phyloP scores from a whole-genome alignment of 1,139 yeast genomes.

The Yamadazyma diddensiae region DNA sequence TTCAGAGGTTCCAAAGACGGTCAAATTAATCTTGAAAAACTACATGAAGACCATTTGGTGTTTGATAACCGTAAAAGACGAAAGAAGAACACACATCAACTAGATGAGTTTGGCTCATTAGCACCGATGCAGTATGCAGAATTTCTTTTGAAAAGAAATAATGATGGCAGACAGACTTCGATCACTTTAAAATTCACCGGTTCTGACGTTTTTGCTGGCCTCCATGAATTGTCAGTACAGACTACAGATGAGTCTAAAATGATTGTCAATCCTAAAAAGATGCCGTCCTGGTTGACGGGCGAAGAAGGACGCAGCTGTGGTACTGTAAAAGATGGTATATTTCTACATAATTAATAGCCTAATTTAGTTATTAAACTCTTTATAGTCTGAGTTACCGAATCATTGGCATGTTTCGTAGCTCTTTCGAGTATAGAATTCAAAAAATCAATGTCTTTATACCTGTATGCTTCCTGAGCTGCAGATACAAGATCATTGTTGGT shows the following conservation, averaged over 20 bases:
- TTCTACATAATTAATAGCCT: slow-evolving; percentile 21
- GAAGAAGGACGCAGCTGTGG: slow-evolving; percentile 61
- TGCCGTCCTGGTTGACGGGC: slow-evolving; percentile 83
- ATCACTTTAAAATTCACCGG: slow-evolving; percentile 60
- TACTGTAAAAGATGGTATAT: slow-evolving; percentile 41
- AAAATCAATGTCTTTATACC: slow-evolving; percentile 47
- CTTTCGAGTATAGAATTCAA: slow-evolving; percentile 33
- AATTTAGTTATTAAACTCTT: slow-evolving; percentile 27
- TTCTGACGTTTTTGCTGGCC: slow-evolving; percentile 75
- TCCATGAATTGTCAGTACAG: slow-evolving; percentile 63
- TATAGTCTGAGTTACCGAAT: slow-evolving; percentile 20
- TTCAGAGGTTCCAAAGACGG: slow-evolving; percentile 54
- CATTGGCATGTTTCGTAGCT: slow-evolving; percentile 19
- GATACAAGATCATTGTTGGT: slow-evolving; percentile 50
- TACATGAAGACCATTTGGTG: slow-evolving; percentile 33
- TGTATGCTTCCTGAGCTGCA: slow-evolving; percentile 63
- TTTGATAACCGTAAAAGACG: slow-evolving; percentile 10
- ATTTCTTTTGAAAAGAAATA: slow-evolving; percentile 34
- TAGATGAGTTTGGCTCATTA: slow-evolving; percentile 42
- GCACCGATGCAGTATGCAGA: slow-evolving; percentile 56
- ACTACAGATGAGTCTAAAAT: slow-evolving; percentile 30
- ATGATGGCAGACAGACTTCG: slow-evolving; percentile 12
- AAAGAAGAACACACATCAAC: slow-evolving; percentile 2
- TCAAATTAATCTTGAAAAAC: slow-evolving; percentile 24
- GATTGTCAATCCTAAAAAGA: slow-evolving; percentile 46